Evolutionary conservation across 2,329 filamentous ascomycete species (phyloP), one percentile per base, ranked within the genome.

Genomic region (Alternaria tenuissima): DNA sequence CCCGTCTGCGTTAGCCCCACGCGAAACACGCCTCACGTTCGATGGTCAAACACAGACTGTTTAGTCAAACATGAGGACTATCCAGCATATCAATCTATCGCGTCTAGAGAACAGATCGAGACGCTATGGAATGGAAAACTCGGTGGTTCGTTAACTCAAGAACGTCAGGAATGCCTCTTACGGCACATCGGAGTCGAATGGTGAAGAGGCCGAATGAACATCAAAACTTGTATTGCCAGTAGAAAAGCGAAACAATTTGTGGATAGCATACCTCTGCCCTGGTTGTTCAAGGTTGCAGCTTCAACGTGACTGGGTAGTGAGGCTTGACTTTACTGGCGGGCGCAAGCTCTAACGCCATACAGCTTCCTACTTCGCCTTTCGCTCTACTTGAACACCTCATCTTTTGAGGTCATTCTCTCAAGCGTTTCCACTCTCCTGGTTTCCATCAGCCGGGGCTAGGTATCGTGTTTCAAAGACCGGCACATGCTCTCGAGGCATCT

Each of bases 21-120:
- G 32, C 56, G 69, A 73, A 73, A 74, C 70, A 42, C 61, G 38
- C 44, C 47, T 60, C 48, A 47, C 54, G 48, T 38, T 43, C 55
- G 18, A 54, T 61, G 57, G 54, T 67, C 66, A 75, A 74, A 75
- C 72, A 62, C 59, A 53, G 41, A 22, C 39, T 55, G 56, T 60
- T 57, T 64, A 57, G 49, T 43, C 52, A 64, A 60, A 57, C 59
- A 49, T 57, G 22, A 48, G 28, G 36, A 34, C 42, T 57, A 32
- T 48, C 26, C n/a, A 42, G 24, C 20, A 12, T 22, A 38, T 14
- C 5, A 28, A 36, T 26, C 39, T 18, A 48, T 34, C 20, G 42
- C 48, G 38, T 28, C 16, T 30, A 22, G 26, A 36, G 47, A 44
- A 18, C 5, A 48, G 46, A 14, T 22, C 9, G 44, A 28, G 12